A percentile compares a stretch with the other conserved stretches of the same genome.
Conservation (phyloP, 148 eudicot genomes). For the Chenopodium formosanum region DNA sequence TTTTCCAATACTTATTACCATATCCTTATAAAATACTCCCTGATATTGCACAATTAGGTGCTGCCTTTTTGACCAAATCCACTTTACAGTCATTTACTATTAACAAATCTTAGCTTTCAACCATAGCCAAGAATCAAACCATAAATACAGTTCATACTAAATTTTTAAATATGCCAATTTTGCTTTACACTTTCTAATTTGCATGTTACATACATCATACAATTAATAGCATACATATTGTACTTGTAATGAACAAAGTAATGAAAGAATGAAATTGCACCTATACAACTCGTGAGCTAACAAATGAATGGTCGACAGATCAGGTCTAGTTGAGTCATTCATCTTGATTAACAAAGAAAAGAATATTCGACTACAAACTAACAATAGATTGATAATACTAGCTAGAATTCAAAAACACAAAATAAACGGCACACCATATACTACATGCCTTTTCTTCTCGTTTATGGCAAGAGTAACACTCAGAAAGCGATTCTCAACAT, state of each 20-base stretch:
- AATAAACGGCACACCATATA: too few species aligned
- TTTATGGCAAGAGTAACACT: background rate
- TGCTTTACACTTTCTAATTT: background rate
- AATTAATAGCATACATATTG: too few species aligned
- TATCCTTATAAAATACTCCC: background rate
- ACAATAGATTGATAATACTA: background rate
- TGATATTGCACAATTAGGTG: conserved; percentile 8
- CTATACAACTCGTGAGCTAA: too few species aligned
- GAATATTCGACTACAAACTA: background rate
- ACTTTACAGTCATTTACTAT: background rate
- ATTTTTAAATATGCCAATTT: background rate
- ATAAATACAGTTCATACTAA: background rate
- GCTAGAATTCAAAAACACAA: background rate
- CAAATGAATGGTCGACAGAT: too few species aligned
- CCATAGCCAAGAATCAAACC: background rate
- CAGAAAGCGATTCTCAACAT: conserved; percentile 2
- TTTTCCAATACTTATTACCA: too few species aligned
- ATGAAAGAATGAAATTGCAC: background rate
- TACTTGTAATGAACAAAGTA: background rate
- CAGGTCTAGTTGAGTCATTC: background rate
- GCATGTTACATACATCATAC: background rate
- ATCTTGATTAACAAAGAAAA: background rate
- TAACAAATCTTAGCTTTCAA: background rate
- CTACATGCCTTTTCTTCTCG: conserved; percentile 7
- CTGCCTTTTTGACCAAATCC: background rate